Evolutionary conservation across 225 moss, liverwort and hornwort species (phyloP).

Genomic region (Lunularia cruciata): DNA sequence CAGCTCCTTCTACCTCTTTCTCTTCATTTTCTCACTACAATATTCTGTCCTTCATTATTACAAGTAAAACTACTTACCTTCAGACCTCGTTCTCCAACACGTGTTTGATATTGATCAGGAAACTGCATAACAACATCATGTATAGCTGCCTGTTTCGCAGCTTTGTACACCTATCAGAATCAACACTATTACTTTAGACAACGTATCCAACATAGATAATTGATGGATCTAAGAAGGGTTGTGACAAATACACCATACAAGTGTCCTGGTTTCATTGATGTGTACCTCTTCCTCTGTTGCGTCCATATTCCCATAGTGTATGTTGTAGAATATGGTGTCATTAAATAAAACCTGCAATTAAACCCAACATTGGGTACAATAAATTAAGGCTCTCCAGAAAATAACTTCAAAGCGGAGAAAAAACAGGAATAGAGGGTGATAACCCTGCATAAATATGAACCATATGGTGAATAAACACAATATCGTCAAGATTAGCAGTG

Average conservation of each 20-base stretch:
- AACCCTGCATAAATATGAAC: no score
- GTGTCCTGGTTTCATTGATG: neutral
- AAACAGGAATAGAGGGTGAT: no score
- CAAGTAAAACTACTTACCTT: constrained; percentile 49
- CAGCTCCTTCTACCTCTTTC: neutral
- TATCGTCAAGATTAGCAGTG: no score
- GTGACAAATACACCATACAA: neutral
- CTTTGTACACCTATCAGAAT: constrained; percentile 68
- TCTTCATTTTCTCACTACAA: no score
- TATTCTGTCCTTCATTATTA: neutral
- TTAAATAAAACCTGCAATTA: constrained; percentile 82
- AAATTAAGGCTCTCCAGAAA: no score
- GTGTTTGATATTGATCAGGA: constrained; percentile 81
- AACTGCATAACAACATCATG: constrained; percentile 88
- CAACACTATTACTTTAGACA: neutral
- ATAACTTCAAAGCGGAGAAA: no score
- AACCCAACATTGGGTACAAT: no score
- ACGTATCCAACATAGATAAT: neutral
- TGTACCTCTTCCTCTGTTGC: constrained; percentile 91
- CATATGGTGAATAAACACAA: no score
- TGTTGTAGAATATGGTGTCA: constrained; percentile 94
- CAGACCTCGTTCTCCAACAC: constrained; percentile 92
- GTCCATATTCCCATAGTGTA: constrained; percentile 87
- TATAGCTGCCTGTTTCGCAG: constrained; percentile 90
- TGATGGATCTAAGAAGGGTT: neutral